Evolutionary conservation across 257 asterid genomes (phyloP), one percentile per base, ranked within the genome.

Genomic region (Nicotiana obtusifolia): DNA sequence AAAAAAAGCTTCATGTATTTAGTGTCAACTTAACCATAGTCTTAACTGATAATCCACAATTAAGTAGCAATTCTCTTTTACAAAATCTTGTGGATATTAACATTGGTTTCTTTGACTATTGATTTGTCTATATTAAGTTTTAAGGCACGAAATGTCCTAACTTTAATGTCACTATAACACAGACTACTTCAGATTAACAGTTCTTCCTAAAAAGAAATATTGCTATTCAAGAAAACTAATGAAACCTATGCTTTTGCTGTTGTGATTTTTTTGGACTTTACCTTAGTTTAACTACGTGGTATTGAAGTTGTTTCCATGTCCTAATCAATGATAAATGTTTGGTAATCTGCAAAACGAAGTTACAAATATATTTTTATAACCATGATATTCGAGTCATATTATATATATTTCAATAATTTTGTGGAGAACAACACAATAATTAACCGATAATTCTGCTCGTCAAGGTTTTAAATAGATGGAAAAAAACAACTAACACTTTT

Each of bases 241-340:
- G 60, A 49, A 73, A 73, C 52, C 41, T 24, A 47, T 15, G 79
- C 8, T 1, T 24, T 47, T 49, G 59, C 1, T 73, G 44, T 49
- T 49, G 41, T 47, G 52, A 17, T 66, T 66, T 66, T 6, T 31
- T 66, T 66, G 76, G 76, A 31, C 11, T 66, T 66, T 66, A 33
- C 76, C 52, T 66, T 66, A 7, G 52, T 66, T 66, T 66, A 66
- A 66, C 13, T 47, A 24, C 35, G n/a, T 73, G 41, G 41, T 22
- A 49, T 47, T 73, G 79, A 60, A 73, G 79, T 49, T 47, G 79
- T 73, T 73, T 49, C 19, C 16, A 24, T 73, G 79, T 47, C 62
- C 41, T 47, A 47, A 73, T 73, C 79, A 49, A 44, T 73, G 61
- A 22, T 15, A 6, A 47, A 73, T 73, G 24, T 73, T 73, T 73